Evolutionary conservation across 2,329 filamentous ascomycete genomes (phyloP), one percentile per base, ranked within the genome.

Genomic region (Scortechinia acanthostroma): DNA sequence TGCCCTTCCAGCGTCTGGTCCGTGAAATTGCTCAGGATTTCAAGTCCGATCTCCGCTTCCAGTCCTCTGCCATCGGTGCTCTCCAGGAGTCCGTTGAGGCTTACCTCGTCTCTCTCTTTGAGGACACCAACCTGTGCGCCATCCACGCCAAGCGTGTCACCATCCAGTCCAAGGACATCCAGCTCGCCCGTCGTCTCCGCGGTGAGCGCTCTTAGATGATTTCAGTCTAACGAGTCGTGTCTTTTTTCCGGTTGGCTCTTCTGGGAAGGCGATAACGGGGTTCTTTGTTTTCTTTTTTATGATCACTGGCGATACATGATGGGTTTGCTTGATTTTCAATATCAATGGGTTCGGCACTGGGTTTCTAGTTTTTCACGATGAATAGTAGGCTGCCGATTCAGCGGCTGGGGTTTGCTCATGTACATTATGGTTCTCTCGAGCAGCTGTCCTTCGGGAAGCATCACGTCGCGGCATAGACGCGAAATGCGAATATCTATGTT

Each of bases 71-170:
- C 67, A 96, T 98, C 64, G 88, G 89, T 62, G 93, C 93, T 53
- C 84, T 98, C 33, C 91, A 98, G 75, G 93, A 98, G 78, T 95
- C 93, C 46, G 91, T 95, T 54, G 93, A 98, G 77, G 95, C 93
- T 2, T 97, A 96, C 74, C 86, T 98, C 60, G 91, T 97, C 70
- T 95, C 91, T 40, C 85, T 97, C 53, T 97, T 97, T 60, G 91
- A 97, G 72, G 91, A 97, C 66, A 96, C 91, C 73, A 97, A 97
- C 77, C 75, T 95, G 45, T 97, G 91, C 74, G 91, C 93, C 63
- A 95, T 97, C 69, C 93, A 97, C 74, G 91, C 93, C 72, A 97
- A 97, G 83, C 90, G 93, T 75, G 93, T 97, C 63, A 97, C 91
- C 62, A 97, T 97, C 71, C 91, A 91, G 71, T 84, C 83, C 70